Evolutionary conservation across 257 asterid species (phyloP).

Genomic region (Mitragyna speciosa): DNA sequence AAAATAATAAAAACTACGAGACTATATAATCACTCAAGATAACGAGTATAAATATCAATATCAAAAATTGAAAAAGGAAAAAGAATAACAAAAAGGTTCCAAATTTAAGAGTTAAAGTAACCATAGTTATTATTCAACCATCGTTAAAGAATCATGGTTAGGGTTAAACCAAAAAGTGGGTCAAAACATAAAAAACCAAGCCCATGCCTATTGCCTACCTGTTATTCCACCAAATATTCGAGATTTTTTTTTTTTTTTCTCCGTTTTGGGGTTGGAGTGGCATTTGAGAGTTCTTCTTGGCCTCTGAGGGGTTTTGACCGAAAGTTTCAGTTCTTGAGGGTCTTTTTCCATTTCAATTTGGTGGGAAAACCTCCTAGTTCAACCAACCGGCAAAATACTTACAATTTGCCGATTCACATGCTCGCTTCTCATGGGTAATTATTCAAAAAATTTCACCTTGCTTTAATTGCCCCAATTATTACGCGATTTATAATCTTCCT

Average conservation of each 20-base stretch:
- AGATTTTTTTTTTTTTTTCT: conserved; percentile 13
- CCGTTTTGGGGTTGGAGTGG: conserved; percentile 6
- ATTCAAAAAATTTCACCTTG: conserved; percentile 17
- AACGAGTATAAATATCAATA: neutral
- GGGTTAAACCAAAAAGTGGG: conserved; percentile 20
- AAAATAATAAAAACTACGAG: neutral
- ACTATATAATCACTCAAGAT: too few relatives aligned
- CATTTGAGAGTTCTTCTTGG: conserved; percentile 35
- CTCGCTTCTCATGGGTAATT: conserved; percentile 27
- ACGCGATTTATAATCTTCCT: neutral
- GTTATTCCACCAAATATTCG: conserved; percentile 22
- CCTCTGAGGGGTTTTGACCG: conserved; percentile 38
- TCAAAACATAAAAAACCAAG: conserved; percentile 25
- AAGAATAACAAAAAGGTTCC: neutral
- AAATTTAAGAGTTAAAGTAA: conserved; percentile 18
- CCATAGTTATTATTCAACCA: conserved; percentile 32
- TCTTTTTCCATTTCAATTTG: conserved; percentile 36
- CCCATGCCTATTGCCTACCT: conserved; percentile 28
- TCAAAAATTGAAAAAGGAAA: neutral
- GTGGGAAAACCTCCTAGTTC: conserved; percentile 34
- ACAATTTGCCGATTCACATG: conserved; percentile 30
- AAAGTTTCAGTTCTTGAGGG: conserved; percentile 26
- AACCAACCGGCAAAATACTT: conserved; percentile 21
- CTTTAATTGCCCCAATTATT: conserved; percentile 15
- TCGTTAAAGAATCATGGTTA: conserved; percentile 42